phyloP scores from a whole-genome alignment of 2,329 filamentous ascomycete species.

The Dryadomyces quercivorus region DNA sequence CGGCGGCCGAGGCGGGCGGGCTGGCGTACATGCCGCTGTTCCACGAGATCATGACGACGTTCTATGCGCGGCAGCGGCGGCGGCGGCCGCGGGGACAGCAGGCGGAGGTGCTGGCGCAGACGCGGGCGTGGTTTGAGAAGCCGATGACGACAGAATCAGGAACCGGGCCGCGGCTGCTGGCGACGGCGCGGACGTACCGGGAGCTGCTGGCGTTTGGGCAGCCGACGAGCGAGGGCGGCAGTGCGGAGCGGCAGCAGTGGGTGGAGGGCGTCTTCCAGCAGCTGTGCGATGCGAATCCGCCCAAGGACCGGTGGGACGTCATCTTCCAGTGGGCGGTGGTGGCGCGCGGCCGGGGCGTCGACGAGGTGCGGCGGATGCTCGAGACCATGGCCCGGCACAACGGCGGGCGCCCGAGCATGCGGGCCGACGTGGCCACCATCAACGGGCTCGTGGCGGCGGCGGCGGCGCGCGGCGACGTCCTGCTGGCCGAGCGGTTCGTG shows the following conservation, averaged over 20 bases:
- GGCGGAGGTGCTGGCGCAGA: conserved; percentile 31
- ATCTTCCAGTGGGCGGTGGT: conserved; percentile 66
- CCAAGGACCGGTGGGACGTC: conserved; percentile 55
- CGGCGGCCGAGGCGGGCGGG: conserved; percentile 25
- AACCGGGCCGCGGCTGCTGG: conserved; percentile 22
- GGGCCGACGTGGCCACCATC: conserved; percentile 58
- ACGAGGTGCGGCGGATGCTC: conserved; percentile 64
- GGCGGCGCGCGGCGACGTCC: conserved; percentile 55
- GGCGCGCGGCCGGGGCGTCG: conserved; percentile 53
- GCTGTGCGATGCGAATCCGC: conserved; percentile 28
- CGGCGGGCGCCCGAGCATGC: conserved; percentile 26
- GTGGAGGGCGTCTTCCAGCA: conserved; percentile 45
- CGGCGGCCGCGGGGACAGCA: too few relatives aligned
- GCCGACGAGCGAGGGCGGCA: conserved; percentile 22
- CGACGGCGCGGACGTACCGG: conserved; percentile 33
- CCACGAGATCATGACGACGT: conserved; percentile 44
- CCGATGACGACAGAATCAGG: too few relatives aligned
- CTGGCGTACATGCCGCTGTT: conserved; percentile 31
- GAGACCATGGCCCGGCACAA: conserved; percentile 46
- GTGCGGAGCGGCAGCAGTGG: conserved; percentile 36
- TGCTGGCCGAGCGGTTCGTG: conserved; percentile 63
- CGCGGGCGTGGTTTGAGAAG: conserved; percentile 55
- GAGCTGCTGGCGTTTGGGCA: conserved; percentile 49
- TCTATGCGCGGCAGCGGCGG: conserved; percentile 38
- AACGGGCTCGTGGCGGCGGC: conserved; percentile 66